A percentile compares a stretch with the other conserved stretches of the same genome.
phyloP scores from a whole-genome alignment of 371 early-diverging fungal species.

The Mortierella sp. region DNA sequence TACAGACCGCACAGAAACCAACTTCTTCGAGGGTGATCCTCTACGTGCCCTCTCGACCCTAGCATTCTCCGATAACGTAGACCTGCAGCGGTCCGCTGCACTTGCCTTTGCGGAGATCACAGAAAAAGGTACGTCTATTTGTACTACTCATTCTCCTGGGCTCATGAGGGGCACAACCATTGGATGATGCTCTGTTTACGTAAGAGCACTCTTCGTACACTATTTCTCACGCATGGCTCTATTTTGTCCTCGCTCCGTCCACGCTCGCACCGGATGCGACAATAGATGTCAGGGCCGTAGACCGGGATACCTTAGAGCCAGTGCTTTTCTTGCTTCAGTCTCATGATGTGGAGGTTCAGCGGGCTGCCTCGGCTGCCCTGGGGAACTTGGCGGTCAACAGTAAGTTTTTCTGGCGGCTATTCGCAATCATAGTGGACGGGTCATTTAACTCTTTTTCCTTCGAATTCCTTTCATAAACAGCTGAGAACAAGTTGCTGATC shows the following conservation, averaged over 20 bases:
- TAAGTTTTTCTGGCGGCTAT: too few relatives aligned
- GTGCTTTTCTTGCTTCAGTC: constrained; percentile 86
- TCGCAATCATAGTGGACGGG: too few relatives aligned
- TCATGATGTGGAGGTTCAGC: constrained; percentile 88
- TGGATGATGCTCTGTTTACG: too few relatives aligned
- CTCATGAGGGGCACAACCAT: too few relatives aligned
- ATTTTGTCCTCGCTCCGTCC: too few relatives aligned
- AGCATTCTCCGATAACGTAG: constrained; percentile 88
- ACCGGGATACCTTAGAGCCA: constrained; percentile 84
- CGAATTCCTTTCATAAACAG: too few relatives aligned
- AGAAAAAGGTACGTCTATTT: constrained; percentile 86
- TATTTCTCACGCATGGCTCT: too few relatives aligned
- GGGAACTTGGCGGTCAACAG: constrained; percentile 91
- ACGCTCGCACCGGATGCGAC: too few relatives aligned
- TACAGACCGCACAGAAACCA: constrained; percentile 79
- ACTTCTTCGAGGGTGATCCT: constrained; percentile 91
- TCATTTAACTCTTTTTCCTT: constrained; percentile 4
- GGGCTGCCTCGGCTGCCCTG: constrained; percentile 90
- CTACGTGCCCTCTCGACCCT: constrained; percentile 85
- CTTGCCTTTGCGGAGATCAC: constrained; percentile 94
- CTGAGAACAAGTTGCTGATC: constrained; percentile 87
- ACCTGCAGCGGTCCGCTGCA: constrained; percentile 90
- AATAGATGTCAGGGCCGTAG: constrained; percentile 83
- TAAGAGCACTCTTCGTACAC: too few relatives aligned
- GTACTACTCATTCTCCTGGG: too few relatives aligned